Conservation (phyloP, 2,329 filamentous ascomycete genomes). For the Microcyclospora tardicrescens region DNA sequence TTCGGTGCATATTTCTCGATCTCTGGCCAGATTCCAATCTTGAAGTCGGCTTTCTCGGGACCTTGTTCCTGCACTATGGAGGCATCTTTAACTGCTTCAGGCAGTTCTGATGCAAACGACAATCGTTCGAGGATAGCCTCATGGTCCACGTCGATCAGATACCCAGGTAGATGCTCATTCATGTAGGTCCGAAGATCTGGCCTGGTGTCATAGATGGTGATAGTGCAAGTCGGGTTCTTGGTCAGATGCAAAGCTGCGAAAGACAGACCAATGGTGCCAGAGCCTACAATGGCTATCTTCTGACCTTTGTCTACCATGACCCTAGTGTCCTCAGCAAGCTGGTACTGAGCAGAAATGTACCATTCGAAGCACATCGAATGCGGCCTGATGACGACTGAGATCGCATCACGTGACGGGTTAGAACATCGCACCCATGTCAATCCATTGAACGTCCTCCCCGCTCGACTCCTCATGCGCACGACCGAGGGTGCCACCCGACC, state of each 20-base stretch:
- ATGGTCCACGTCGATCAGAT: conserved; percentile 24
- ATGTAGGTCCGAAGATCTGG: conserved; percentile 36
- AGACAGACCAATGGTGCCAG: conserved; percentile 42
- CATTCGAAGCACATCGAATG: no score
- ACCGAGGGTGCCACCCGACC: no score
- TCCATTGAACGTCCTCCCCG: no score
- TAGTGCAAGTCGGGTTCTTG: conserved; percentile 26
- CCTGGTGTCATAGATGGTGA: conserved; percentile 40
- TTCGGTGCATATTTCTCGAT: conserved; percentile 34
- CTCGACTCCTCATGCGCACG: no score
- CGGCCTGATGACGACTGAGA: no score
- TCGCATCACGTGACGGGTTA: no score
- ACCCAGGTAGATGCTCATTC: conserved; percentile 28
- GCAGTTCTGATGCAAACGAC: conserved; percentile 24
- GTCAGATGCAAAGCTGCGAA: conserved; percentile 42
- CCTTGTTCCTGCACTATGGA: conserved; percentile 48
- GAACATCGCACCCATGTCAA: no score
- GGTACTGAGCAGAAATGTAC: no score
- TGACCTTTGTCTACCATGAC: no score
- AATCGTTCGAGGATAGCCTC: conserved; percentile 20
- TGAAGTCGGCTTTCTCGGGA: conserved; percentile 41
- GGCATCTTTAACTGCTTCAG: conserved; percentile 33
- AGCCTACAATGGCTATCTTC: conserved; percentile 30
- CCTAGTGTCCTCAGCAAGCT: no score
- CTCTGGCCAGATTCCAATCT: conserved; percentile 38